These are phyloP conservation scores for Aspergillus indologenus DNA, from an alignment of 495 filamentous ascomycete species.

Conservation along the genomic window DNA sequence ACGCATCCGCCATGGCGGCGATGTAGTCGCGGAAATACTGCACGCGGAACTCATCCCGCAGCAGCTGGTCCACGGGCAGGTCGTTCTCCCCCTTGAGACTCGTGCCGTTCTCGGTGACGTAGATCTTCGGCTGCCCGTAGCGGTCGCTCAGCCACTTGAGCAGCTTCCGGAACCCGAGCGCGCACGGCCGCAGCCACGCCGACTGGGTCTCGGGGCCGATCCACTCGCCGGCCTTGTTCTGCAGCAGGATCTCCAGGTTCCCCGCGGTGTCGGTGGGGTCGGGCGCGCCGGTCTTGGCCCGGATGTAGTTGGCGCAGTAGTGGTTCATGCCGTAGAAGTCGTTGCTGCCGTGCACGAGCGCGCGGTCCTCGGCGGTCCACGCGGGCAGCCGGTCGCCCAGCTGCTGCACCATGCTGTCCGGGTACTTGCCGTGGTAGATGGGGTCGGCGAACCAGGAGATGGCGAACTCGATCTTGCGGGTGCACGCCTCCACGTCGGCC, in stretches of 20 bases:
- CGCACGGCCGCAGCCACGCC: constrained; percentile 69
- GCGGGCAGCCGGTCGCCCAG: constrained; percentile 65
- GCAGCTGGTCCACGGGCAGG: constrained; percentile 60
- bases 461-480: constrained; percentile 53
- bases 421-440: constrained; percentile 72
- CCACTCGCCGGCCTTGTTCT: constrained; percentile 63
- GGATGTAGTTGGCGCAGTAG: constrained; percentile 80
- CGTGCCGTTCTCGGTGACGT: constrained; percentile 81
- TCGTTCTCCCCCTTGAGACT: constrained; percentile 77
- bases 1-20: constrained; percentile 65
- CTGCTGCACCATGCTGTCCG: constrained; percentile 71
- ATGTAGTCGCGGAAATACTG: constrained; percentile 75
- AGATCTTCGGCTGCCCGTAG: constrained; percentile 70
- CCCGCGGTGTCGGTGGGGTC: constrained; percentile 64
- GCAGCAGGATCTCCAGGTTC: constrained; percentile 64
- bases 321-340: constrained; percentile 87
- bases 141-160: constrained; percentile 76
- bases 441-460: constrained; percentile 67
- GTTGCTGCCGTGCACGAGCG: constrained; percentile 69
- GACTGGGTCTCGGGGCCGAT: constrained; percentile 75
- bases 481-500: constrained; percentile 47
- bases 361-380: constrained; percentile 62
- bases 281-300: constrained; percentile 58
- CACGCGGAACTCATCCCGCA: constrained; percentile 71
- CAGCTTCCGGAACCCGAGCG: constrained; percentile 70